These are phyloP conservation scores for Candida maltosa DNA, from an alignment of 805 yeast species.

Conservation along the genomic window DNA sequence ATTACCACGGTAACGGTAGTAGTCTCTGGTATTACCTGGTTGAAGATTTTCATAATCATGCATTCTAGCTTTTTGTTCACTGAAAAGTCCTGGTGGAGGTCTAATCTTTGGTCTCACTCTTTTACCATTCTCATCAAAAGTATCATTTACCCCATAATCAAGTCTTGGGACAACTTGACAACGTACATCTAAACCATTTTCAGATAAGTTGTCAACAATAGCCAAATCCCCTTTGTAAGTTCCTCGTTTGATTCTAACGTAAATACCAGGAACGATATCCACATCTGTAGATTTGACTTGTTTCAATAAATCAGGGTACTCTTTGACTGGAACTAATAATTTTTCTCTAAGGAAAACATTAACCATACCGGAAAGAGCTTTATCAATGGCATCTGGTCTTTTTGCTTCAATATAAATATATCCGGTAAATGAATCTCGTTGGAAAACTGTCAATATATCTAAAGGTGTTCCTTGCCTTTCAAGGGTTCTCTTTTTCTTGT, in stretches of 20 bases:
- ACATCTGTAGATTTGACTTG: slow-evolving; percentile 87
- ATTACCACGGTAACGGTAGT: slow-evolving; percentile 76
- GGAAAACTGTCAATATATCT: slow-evolving; percentile 85
- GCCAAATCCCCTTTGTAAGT: slow-evolving; percentile 92
- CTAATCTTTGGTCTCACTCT: slow-evolving; percentile 56
- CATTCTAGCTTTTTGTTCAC: slow-evolving; percentile 83
- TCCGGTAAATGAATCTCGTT: slow-evolving; percentile 89
- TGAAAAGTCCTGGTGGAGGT: slow-evolving; percentile 84
- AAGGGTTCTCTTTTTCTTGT: slow-evolving; percentile 78
- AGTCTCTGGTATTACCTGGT: slow-evolving; percentile 57
- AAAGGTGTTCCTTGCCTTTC: slow-evolving; percentile 74
- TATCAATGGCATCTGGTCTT: slow-evolving; percentile 85
- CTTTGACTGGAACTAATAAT: slow-evolving; percentile 90
- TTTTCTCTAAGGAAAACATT: slow-evolving; percentile 74
- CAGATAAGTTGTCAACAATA: slow-evolving; percentile 86
- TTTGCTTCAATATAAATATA: slow-evolving; percentile 94
- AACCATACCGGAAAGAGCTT: slow-evolving; percentile 84
- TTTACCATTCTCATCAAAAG: slow-evolving; percentile 45
- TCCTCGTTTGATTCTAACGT: slow-evolving; percentile 88
- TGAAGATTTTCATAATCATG: slow-evolving; percentile 73
- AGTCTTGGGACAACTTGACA: slow-evolving; percentile 89
- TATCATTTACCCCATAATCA: slow-evolving; percentile 75
- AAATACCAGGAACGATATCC: slow-evolving; percentile 85
- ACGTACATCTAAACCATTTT: slow-evolving; percentile 93
- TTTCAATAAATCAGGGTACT: slow-evolving; percentile 87